Percentiles rank a stretch among this genome's conserved stretches.
phyloP scores from a whole-genome alignment of 331 rosid genomes.

The Pyracantha coccinea region DNA sequence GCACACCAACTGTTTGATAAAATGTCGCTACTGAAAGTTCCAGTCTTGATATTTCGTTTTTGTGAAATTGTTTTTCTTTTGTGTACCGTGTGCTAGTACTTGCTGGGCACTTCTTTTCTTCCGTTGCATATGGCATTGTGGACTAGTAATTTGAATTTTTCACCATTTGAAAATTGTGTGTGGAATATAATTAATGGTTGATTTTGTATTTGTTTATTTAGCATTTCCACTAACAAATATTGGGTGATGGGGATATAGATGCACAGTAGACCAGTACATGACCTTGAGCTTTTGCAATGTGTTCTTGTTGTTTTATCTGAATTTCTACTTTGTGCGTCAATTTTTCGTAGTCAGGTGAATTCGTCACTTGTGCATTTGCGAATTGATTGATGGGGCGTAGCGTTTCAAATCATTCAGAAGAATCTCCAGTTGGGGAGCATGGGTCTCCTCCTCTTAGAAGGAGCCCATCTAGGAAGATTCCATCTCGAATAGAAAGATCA shows the following conservation, averaged over 20 bases:
- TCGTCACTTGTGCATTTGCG: background rate
- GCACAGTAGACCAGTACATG: background rate
- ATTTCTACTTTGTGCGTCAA: background rate
- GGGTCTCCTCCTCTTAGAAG: constrained; percentile 29
- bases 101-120: too few species aligned
- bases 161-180: background rate
- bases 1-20: too few species aligned
- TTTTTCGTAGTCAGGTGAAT: background rate
- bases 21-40: too few species aligned
- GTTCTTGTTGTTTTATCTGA: background rate
- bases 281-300: background rate
- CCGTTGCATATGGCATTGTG: background rate
- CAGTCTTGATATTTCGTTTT: background rate
- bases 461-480: constrained; percentile 26
- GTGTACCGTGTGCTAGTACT: background rate
- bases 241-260: background rate
- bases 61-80: background rate
- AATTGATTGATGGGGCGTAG: constrained; percentile 36
- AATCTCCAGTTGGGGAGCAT: constrained; percentile 33
- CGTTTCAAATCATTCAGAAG: constrained; percentile 19
- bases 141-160: too few species aligned
- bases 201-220: background rate
- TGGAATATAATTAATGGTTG: background rate
- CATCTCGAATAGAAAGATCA: constrained; percentile 38
- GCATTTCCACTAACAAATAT: background rate